Conservation (phyloP, 2,329 filamentous ascomycete genomes). For the Microdochium bolleyi region DNA sequence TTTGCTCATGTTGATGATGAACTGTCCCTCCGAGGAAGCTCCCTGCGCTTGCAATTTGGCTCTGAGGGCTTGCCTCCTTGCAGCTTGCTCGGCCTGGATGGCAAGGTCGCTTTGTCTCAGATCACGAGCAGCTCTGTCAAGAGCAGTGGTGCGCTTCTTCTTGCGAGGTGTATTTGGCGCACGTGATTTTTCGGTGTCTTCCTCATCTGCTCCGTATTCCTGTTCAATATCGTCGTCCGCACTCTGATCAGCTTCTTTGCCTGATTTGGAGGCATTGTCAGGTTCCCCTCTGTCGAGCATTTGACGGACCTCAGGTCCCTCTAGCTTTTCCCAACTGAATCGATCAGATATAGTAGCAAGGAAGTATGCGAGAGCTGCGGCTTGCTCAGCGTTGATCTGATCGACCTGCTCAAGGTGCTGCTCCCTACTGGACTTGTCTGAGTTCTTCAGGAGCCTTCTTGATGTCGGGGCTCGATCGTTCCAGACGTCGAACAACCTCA, state of each 20-base stretch:
- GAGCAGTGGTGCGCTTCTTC: slow-evolving; percentile 34
- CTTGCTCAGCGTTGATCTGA: slow-evolving; percentile 2
- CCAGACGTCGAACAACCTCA: slow-evolving; percentile 16
- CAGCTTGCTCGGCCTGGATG: slow-evolving; percentile 41
- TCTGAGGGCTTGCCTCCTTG: slow-evolving; percentile 29
- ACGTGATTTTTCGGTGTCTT: slow-evolving; percentile 4
- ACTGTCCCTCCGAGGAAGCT: slow-evolving; percentile 26
- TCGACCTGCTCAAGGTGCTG: slow-evolving; percentile 4
- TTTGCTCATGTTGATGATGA: slow-evolving; percentile 63
- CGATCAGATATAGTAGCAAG: slow-evolving; percentile 14
- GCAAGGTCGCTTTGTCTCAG: slow-evolving; percentile 46
- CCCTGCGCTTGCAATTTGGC: slow-evolving; percentile 29
- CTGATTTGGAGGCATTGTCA: background rate
- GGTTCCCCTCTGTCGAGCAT: slow-evolving; percentile 4
- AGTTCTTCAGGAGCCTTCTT: slow-evolving; percentile 8
- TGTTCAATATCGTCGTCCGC: background rate
- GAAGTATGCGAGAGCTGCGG: slow-evolving; percentile 10
- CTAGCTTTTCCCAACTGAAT: slow-evolving; percentile 11
- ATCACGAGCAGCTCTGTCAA: slow-evolving; percentile 41
- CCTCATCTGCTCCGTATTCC: background rate
- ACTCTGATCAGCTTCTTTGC: background rate
- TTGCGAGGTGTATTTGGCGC: slow-evolving; percentile 15
- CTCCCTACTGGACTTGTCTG: slow-evolving; percentile 7
- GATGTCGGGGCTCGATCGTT: slow-evolving; percentile 4
- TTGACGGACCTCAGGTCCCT: background rate